These are phyloP conservation scores for Geotrichum fermentans DNA, from an alignment of 1,139 yeast genomes.

Conservation along the genomic window DNA sequence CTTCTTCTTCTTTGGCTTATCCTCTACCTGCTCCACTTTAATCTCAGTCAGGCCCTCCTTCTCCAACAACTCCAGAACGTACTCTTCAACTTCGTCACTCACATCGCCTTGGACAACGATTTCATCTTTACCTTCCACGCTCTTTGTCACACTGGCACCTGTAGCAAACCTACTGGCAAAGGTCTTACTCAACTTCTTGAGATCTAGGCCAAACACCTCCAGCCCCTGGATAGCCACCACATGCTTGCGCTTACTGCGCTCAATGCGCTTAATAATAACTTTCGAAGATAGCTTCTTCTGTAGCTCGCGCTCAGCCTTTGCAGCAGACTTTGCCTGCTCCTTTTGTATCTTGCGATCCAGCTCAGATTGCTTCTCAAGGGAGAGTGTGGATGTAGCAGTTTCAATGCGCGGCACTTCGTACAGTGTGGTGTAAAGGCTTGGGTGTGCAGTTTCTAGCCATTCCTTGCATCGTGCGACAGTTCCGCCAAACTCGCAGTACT, in stretches of 20 bases:
- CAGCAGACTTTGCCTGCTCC: conserved; percentile 84
- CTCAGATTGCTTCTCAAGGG: conserved; percentile 75
- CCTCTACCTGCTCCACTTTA: conserved; percentile 81
- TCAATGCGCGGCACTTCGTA: conserved; percentile 52
- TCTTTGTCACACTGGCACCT: conserved; percentile 91
- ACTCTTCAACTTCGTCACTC: conserved; percentile 81
- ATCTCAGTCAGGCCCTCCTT: conserved; percentile 81
- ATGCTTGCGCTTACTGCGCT: conserved; percentile 84
- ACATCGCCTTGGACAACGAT: conserved; percentile 93
- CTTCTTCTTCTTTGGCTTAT: conserved; percentile 68
- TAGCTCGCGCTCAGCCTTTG: conserved; percentile 78
- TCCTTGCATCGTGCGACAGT: conserved; percentile 74
- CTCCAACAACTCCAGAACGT: conserved; percentile 62
- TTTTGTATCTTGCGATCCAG: conserved; percentile 77
- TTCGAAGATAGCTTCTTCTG: conserved; percentile 75
- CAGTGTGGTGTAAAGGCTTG: conserved; percentile 52
- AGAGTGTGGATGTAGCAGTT: conserved; percentile 51
- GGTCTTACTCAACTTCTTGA: conserved; percentile 85
- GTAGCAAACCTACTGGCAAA: conserved; percentile 95
- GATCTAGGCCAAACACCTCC: conserved; percentile 79
- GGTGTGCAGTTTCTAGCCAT: conserved; percentile 64
- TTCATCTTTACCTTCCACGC: conserved; percentile 88
- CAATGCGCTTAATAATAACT: conserved; percentile 79
- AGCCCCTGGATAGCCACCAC: conserved; percentile 82
- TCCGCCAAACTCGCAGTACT: conserved; percentile 86